phyloP scores from a whole-genome alignment of 805 yeast species.

The Starmerella etchellsii region DNA sequence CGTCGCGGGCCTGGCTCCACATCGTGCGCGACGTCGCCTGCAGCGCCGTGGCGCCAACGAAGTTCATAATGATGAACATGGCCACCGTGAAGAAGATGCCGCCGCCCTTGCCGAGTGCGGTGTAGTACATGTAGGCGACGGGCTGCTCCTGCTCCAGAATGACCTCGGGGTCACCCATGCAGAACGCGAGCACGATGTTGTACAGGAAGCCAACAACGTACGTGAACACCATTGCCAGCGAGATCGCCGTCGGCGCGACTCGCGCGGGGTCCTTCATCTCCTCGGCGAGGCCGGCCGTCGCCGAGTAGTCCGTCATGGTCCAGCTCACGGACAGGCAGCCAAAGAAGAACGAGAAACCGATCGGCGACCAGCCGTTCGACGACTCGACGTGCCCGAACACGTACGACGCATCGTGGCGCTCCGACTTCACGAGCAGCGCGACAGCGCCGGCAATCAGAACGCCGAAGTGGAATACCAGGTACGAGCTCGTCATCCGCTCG shows the following conservation, averaged over 20 bases:
- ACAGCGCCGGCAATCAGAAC: conserved; percentile 39
- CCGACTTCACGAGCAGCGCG: conserved; percentile 42
- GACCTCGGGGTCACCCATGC: conserved; percentile 24
- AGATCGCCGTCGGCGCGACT: conserved; percentile 47
- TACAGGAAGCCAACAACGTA: conserved; percentile 25
- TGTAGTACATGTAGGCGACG: conserved; percentile 51
- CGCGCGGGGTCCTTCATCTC: conserved; percentile 45
- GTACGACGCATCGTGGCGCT: conserved; percentile 33
- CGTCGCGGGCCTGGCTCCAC: conserved; percentile 69
- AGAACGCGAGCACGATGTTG: conserved; percentile 25
- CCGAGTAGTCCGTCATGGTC: conserved; percentile 64
- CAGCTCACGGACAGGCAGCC: conserved; percentile 32
- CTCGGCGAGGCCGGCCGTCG: conserved; percentile 64
- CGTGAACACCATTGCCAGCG: conserved; percentile 33
- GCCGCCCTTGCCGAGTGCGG: conserved; percentile 51
- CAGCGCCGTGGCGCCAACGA: conserved; percentile 51
- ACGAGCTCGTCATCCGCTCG: conserved; percentile 38
- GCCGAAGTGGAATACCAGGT: conserved; percentile 39
- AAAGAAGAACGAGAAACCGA: conserved; percentile 48
- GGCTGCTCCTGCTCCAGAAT: conserved; percentile 33
- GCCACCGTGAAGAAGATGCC: conserved; percentile 51
- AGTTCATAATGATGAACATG: conserved; percentile 47
- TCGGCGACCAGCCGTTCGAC: conserved; percentile 38
- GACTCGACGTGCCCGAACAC: conserved; percentile 39
- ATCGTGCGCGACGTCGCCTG: conserved; percentile 58